Conservation (phyloP, 1,284 basidiomycete genomes). For the Rhodofomes roseus region DNA sequence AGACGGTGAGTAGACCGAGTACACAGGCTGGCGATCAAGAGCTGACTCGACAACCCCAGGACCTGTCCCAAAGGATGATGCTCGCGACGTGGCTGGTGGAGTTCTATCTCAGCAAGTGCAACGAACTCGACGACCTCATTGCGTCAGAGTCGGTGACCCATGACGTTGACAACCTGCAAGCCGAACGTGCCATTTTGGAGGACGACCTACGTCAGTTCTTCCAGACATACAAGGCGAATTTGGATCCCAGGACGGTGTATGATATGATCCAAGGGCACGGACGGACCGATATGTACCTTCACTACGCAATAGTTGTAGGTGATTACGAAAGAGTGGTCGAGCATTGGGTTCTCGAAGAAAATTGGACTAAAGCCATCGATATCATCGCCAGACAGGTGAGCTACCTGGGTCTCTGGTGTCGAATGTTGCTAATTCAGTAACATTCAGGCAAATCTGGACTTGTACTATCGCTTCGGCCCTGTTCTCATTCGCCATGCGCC, state of each 20-base stretch:
- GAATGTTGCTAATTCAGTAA: not conserved
- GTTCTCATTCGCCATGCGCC: conserved; percentile 86
- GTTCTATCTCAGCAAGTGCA: conserved; percentile 95
- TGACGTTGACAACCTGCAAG: conserved; percentile 82
- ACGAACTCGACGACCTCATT: conserved; percentile 89
- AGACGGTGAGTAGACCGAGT: conserved; percentile 51
- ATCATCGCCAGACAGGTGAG: conserved; percentile 82
- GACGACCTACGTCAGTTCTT: conserved; percentile 93
- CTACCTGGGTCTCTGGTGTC: not conserved
- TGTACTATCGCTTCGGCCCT: conserved; percentile 92
- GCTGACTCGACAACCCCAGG: conserved; percentile 41
- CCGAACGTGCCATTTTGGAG: conserved; percentile 83
- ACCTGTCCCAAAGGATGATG: conserved; percentile 94
- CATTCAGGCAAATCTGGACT: conserved; percentile 41
- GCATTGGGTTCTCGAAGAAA: conserved; percentile 88
- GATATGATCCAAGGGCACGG: conserved; percentile 94
- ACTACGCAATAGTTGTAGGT: conserved; percentile 81
- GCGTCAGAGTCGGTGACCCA: conserved; percentile 82
- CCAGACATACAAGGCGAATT: conserved; percentile 84
- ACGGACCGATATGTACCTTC: conserved; percentile 87
- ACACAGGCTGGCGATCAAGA: not conserved
- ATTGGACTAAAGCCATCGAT: conserved; percentile 90
- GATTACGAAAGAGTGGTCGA: conserved; percentile 88
- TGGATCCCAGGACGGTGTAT: conserved; percentile 85
- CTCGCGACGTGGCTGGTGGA: conserved; percentile 98